Base-by-base conservation (phyloP, 2,329 filamentous ascomycete genomes). In the Pseudogymnoascus sp. region DNA sequence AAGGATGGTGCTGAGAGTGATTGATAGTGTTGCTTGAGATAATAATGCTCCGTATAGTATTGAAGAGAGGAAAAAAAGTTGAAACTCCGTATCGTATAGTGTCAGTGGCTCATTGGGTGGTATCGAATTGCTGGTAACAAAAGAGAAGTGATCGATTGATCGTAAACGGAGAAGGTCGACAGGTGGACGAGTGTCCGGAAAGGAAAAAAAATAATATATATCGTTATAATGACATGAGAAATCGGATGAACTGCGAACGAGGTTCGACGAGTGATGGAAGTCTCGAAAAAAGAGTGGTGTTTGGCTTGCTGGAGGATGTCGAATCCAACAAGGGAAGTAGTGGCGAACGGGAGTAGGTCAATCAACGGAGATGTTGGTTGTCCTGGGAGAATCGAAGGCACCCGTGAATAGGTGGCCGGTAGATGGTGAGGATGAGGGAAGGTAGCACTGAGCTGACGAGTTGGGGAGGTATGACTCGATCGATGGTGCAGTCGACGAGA, bases 71-170 rank as follows among this genome's bases (percentile, higher is more conserved):
- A 63, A 65, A 69, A 69, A 64, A 71, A 66, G 64, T 63, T 66
- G 68, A 72, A 74, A 74, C 71, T 73, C 72, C 73, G 70, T 71
- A 70, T 73, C 71, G 72, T 73, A 64, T 72, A 68, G 70, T 67
- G 64, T 75, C 74, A 75, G 72, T 74, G 74, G 74, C 72, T 75
- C 75, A 75, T 76, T 72, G 71, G 73, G 66, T 70, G 70, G 71
- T 72, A 73, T 72, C 66, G 71, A 85, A 75, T 69, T 81, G 79
- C 67, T 77, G 70, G 76, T 84, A 86, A 78, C 71, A 62, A 86
- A 77, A 2, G 82, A 84, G 59, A 79, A 77, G 4, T 75, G 71
- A 60, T 79, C 81, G 66, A 84, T 69, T 61, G 71, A 67, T 74
- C 72, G 72, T 74, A 69, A 73, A 68, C 64, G 69, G 67, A 61